Conservation (phyloP, 192 early-diverging fungal genomes). For the Endogone sp. region DNA sequence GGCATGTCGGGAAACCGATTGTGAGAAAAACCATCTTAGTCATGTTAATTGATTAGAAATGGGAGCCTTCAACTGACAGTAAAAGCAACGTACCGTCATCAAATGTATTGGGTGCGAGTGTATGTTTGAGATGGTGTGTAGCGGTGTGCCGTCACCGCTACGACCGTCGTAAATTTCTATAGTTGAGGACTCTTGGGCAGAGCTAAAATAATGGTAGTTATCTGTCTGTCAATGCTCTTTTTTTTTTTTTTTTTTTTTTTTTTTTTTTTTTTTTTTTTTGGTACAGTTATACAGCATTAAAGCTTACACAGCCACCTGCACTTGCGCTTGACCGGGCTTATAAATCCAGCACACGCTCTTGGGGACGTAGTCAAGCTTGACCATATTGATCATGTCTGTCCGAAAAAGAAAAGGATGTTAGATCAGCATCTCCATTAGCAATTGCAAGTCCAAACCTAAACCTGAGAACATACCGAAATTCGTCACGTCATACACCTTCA, state of each 20-base stretch:
- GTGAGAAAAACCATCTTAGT: too few relatives aligned
- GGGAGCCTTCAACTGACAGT: too few relatives aligned
- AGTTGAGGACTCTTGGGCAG: slow-evolving; percentile 64
- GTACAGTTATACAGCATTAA: too few relatives aligned
- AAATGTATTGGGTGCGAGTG: slow-evolving; percentile 73
- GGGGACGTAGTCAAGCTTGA: slow-evolving; percentile 76
- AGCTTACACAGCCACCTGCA: slow-evolving; percentile 74
- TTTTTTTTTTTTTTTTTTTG: too few relatives aligned
- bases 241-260: too few relatives aligned
- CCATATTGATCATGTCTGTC: slow-evolving; percentile 96
- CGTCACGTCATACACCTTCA: slow-evolving; percentile 95
- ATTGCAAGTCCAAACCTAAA: background rate
- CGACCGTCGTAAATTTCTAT: slow-evolving; percentile 87
- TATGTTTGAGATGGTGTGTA: slow-evolving; percentile 59
- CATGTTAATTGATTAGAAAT: too few relatives aligned
- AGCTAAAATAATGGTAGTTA: slow-evolving; percentile 34
- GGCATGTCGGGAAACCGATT: too few relatives aligned
- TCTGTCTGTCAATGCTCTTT: background rate
- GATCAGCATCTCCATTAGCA: background rate
- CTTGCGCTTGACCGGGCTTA: slow-evolving; percentile 78
- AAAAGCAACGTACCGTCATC: slow-evolving; percentile 69
- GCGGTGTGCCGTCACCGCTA: slow-evolving; percentile 47
- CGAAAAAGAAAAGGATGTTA: background rate
- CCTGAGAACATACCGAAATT: slow-evolving; percentile 75
- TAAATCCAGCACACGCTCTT: slow-evolving; percentile 80